phyloP scores from a whole-genome alignment of 2,329 filamentous ascomycete species.

The Scytalidium lignicola region DNA sequence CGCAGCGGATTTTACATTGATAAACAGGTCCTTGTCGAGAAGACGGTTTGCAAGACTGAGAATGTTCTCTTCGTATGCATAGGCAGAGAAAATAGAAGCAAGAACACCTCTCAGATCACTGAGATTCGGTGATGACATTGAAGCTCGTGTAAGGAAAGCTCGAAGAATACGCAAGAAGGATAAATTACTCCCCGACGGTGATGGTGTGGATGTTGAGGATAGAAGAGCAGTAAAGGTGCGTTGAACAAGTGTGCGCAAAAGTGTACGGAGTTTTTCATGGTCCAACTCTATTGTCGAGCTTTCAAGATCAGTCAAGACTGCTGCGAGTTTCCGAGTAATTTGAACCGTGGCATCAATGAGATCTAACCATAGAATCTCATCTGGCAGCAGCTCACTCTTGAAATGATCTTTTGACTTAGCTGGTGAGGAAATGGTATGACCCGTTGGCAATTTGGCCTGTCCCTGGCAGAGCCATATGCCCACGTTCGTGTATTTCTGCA shows the following conservation, averaged over 20 bases:
- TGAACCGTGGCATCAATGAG: constrained; percentile 57
- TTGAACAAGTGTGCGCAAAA: constrained; percentile 77
- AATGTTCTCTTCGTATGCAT: constrained; percentile 90
- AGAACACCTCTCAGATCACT: constrained; percentile 83
- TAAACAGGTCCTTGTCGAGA: constrained; percentile 83
- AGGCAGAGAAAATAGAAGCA: constrained; percentile 86
- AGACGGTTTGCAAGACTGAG: constrained; percentile 79
- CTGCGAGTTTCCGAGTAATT: constrained; percentile 60
- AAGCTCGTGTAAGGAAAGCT: constrained; percentile 80
- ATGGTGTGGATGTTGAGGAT: constrained; percentile 58
- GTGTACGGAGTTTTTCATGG: constrained; percentile 55
- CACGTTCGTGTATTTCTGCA: constrained; percentile 87
- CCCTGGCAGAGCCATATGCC: constrained; percentile 94
- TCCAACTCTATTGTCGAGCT: constrained; percentile 36
- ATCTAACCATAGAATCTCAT: constrained; percentile 55
- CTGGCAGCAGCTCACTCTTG: constrained; percentile 40
- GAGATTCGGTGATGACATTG: constrained; percentile 75
- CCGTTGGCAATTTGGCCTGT: constrained; percentile 59
- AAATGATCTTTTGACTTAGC: constrained; percentile 41
- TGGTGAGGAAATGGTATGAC: constrained; percentile 32
- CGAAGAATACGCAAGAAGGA: constrained; percentile 87
- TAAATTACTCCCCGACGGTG: constrained; percentile 43
- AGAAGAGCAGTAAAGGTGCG: constrained; percentile 85
- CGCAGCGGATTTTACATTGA: constrained; percentile 71
- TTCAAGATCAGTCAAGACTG: constrained; percentile 40